Evolutionary conservation across 768 basidiomycete genomes (phyloP).

Genomic region (Russula emetica): DNA sequence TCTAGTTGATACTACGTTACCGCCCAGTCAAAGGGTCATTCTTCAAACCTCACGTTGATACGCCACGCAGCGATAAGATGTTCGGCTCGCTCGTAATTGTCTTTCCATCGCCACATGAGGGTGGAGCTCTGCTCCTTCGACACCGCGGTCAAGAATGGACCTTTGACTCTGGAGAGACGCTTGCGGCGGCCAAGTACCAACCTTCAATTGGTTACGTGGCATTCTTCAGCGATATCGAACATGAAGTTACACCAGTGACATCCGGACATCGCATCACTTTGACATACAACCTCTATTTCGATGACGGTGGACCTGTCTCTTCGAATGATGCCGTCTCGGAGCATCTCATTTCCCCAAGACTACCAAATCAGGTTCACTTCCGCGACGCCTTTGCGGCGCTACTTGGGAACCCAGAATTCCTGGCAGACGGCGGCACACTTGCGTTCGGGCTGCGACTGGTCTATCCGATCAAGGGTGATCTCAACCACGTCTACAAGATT

Average conservation of each 20-base stretch:
- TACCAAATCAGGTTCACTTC: slow-evolving; percentile 14
- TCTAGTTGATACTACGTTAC: no score
- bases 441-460: slow-evolving; percentile 40
- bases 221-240: slow-evolving; percentile 45
- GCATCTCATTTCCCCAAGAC: neutral
- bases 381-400: no score
- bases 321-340: neutral
- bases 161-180: no score
- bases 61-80: slow-evolving; percentile 42
- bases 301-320: neutral
- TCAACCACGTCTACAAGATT: neutral
- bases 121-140: slow-evolving; percentile 45
- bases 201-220: slow-evolving; percentile 41
- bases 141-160: no score
- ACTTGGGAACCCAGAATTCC: slow-evolving; percentile 35
- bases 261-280: slow-evolving; percentile 43
- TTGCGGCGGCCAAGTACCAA: no score
- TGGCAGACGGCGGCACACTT: slow-evolving; percentile 40
- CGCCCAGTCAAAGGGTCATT: slow-evolving; percentile 32
- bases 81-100: slow-evolving; percentile 51
- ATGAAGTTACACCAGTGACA: slow-evolving; percentile 42
- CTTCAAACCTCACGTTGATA: slow-evolving; percentile 51
- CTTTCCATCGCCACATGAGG: slow-evolving; percentile 46
- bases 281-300: slow-evolving; percentile 42
- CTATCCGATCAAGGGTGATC: slow-evolving; percentile 34